Evolutionary conservation across 176 grass and related monocot species (phyloP).

Genomic region (Oryza meyeriana): DNA sequence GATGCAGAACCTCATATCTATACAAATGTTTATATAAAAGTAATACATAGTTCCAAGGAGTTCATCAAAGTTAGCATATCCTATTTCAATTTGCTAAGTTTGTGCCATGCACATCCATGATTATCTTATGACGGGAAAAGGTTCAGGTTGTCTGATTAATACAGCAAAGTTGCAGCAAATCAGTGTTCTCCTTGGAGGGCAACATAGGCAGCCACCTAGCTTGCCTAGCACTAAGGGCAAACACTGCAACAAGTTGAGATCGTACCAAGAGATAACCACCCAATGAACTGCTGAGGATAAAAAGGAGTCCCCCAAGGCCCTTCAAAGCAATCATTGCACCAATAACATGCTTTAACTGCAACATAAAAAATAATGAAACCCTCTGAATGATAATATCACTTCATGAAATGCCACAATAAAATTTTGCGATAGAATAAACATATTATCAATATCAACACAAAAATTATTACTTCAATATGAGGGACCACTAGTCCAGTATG

Average conservation of each 20-base stretch:
- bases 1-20: not conserved
- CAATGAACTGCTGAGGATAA: slow-evolving; percentile 70
- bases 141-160: not conserved
- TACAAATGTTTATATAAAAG: not conserved
- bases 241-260: not conserved
- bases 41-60: not conserved
- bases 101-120: not conserved
- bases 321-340: slow-evolving; percentile 58
- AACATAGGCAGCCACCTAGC: too few relatives aligned
- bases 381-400: not conserved
- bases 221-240: too few relatives aligned
- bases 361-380: slow-evolving; percentile 11
- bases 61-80: not conserved
- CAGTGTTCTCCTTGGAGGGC: too few relatives aligned
- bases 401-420: not conserved
- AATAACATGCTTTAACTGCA: slow-evolving; percentile 73
- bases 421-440: not conserved
- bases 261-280: slow-evolving; percentile 67
- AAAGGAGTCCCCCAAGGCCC: slow-evolving; percentile 74
- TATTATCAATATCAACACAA: not conserved
- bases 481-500: slow-evolving; percentile 53
- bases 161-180: not conserved
- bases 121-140: not conserved
- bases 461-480: slow-evolving; percentile 53
- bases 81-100: not conserved